These are phyloP conservation scores for Teratosphaeria epicoccoides DNA, from an alignment of 2,329 filamentous ascomycete species.

Conservation along the genomic window DNA sequence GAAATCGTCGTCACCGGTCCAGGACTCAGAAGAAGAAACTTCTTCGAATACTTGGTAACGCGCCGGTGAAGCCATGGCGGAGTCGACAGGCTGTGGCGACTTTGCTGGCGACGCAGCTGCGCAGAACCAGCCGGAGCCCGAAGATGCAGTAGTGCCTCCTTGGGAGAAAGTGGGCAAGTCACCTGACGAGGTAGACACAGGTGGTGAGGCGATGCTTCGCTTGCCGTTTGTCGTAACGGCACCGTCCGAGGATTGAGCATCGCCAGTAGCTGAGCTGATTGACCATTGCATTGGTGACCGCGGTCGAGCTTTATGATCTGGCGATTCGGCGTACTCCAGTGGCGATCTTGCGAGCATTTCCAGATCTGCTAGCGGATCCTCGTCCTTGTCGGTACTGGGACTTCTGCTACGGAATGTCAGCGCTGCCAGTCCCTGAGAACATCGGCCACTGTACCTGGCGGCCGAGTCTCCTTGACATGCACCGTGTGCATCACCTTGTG, in stretches of 20 bases:
- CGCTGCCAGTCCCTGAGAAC: not conserved
- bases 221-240: not conserved
- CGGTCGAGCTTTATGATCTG: not conserved
- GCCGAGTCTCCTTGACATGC: not conserved
- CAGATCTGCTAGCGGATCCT: not conserved
- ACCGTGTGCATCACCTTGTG: not conserved
- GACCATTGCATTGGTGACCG: not conserved
- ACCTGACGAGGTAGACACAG: not conserved
- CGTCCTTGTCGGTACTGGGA: not conserved
- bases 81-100: not conserved
- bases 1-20: slow-evolving; percentile 17
- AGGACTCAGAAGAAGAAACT: slow-evolving; percentile 12
- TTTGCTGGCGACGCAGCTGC: not conserved
- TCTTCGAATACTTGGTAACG: not conserved
- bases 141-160: not conserved
- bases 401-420: not conserved
- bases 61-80: not conserved
- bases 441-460: not conserved
- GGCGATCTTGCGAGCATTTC: not conserved
- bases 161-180: no score
- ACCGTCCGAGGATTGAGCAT: not conserved
- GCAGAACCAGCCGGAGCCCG: not conserved
- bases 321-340: not conserved
- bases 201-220: not conserved
- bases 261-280: not conserved